A percentile compares a stretch with the other conserved stretches of the same genome.
These are phyloP conservation scores for Sordariomycetes sp. DNA, from an alignment of 2,329 filamentous ascomycete species.

Conservation along the genomic window DNA sequence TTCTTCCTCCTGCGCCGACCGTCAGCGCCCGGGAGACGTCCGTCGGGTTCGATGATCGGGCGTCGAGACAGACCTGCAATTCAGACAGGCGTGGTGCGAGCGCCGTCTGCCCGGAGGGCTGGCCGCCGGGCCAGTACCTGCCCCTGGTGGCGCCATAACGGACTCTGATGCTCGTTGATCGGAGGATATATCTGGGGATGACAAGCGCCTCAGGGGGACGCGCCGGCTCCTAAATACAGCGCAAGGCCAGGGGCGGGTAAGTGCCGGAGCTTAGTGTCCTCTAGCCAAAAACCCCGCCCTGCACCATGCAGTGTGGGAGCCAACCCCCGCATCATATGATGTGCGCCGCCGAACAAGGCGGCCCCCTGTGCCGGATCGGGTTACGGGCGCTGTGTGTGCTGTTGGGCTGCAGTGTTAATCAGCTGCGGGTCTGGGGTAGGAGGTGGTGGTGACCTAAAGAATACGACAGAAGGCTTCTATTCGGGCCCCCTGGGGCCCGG, in stretches of 20 bases:
- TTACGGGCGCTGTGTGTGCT: not conserved
- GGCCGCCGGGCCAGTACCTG: slow-evolving; percentile 8
- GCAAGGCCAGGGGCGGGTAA: not conserved
- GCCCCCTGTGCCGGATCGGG: not conserved
- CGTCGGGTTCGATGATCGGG: not conserved
- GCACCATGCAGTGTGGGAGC: not conserved
- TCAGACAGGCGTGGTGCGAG: slow-evolving; percentile 28
- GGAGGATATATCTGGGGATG: slow-evolving; percentile 7
- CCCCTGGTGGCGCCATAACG: slow-evolving; percentile 18
- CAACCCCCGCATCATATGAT: not conserved
- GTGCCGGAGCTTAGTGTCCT: not conserved
- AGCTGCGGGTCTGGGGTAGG: not conserved
- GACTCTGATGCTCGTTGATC: not conserved
- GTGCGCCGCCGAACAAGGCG: not conserved
- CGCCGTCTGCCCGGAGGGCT: slow-evolving; percentile 20
- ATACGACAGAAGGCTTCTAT: not conserved
- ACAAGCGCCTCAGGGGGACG: not conserved
- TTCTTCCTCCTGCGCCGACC: slow-evolving; percentile 24
- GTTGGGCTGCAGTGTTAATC: not conserved
- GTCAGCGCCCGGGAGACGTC: not conserved
- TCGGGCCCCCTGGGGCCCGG: no score
- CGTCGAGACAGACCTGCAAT: slow-evolving; percentile 25
- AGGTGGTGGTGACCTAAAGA: not conserved
- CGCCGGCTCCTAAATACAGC: not conserved
- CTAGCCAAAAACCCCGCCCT: not conserved